Conservation (phyloP, 352 stramenopile genomes). For the Blastocystis sp. region DNA sequence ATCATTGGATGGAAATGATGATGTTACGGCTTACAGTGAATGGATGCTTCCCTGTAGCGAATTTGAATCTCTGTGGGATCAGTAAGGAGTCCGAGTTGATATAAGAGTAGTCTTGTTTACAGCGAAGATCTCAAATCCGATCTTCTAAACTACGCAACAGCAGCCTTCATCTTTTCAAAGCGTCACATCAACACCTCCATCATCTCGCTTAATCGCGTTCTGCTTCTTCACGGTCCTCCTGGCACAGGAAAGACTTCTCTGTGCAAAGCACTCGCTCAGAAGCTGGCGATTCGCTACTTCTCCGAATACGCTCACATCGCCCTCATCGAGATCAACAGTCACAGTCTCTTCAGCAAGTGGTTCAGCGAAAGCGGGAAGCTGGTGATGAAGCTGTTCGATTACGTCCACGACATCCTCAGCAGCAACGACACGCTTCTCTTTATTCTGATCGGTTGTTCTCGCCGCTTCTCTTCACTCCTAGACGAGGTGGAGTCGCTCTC, state of each 20-base stretch:
- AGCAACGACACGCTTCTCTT: slow-evolving; percentile 78
- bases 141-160: slow-evolving; percentile 79
- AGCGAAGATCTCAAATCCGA: slow-evolving; percentile 72
- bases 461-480: background rate
- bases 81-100: background rate
- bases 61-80: slow-evolving; percentile 70
- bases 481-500: slow-evolving; percentile 84
- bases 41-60: slow-evolving; percentile 55
- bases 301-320: slow-evolving; percentile 71
- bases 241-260: slow-evolving; percentile 85
- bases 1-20: slow-evolving; percentile 7
- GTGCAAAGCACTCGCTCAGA: slow-evolving; percentile 81
- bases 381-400: slow-evolving; percentile 80
- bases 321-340: slow-evolving; percentile 82
- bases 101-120: slow-evolving; percentile 72
- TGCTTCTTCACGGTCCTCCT: slow-evolving; percentile 81
- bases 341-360: slow-evolving; percentile 84
- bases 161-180: slow-evolving; percentile 80
- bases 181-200: slow-evolving; percentile 76
- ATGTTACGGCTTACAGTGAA: slow-evolving; percentile 51
- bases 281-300: slow-evolving; percentile 78
- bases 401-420: slow-evolving; percentile 81
- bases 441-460: slow-evolving; percentile 72
- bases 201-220: slow-evolving; percentile 81
- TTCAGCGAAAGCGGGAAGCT: slow-evolving; percentile 87